Evolutionary conservation across 495 filamentous ascomycete species (phyloP).

Genomic region (Hypoxylon intermedium): DNA sequence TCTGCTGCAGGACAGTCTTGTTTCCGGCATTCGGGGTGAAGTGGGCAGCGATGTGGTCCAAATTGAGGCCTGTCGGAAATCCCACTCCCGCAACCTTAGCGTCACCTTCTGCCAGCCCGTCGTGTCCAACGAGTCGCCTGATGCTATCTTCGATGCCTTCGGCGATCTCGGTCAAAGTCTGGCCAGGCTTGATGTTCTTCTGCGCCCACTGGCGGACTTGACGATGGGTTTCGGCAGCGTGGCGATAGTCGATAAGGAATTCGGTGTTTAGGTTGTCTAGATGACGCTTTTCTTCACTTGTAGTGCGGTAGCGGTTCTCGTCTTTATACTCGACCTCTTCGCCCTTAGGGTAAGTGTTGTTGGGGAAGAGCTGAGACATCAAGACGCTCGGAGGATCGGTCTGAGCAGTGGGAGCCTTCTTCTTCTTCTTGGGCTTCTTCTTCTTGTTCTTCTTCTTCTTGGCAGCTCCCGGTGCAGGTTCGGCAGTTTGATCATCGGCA

Average conservation of each 20-base stretch:
- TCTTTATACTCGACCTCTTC: slow-evolving; percentile 79
- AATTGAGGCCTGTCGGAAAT: slow-evolving; percentile 84
- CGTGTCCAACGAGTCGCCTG: slow-evolving; percentile 77
- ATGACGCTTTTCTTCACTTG: slow-evolving; percentile 86
- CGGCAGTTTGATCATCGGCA: slow-evolving; percentile 50
- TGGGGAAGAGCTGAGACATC: slow-evolving; percentile 77
- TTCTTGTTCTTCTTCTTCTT: slow-evolving; percentile 72
- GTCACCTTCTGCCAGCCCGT: slow-evolving; percentile 80
- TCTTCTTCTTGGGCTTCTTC: slow-evolving; percentile 87
- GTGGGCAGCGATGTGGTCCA: slow-evolving; percentile 90
- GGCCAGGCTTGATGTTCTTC: slow-evolving; percentile 80
- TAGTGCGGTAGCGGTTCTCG: slow-evolving; percentile 83
- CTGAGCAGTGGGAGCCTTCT: slow-evolving; percentile 73
- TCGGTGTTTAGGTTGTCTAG: slow-evolving; percentile 83
- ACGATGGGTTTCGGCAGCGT: slow-evolving; percentile 86
- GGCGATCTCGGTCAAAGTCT: slow-evolving; percentile 80
- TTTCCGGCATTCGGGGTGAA: slow-evolving; percentile 92
- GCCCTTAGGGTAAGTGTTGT: slow-evolving; percentile 76
- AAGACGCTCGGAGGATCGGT: slow-evolving; percentile 78
- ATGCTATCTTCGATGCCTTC: slow-evolving; percentile 87
- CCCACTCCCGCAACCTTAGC: slow-evolving; percentile 82
- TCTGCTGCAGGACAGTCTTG: slow-evolving; percentile 78
- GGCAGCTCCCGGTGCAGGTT: slow-evolving; percentile 50
- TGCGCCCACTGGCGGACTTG: slow-evolving; percentile 86
- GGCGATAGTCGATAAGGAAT: slow-evolving; percentile 84